A percentile compares a stretch with the other conserved stretches of the same genome.
phyloP scores from a whole-genome alignment of 768 basidiomycete species.

The Galerina marginata region DNA sequence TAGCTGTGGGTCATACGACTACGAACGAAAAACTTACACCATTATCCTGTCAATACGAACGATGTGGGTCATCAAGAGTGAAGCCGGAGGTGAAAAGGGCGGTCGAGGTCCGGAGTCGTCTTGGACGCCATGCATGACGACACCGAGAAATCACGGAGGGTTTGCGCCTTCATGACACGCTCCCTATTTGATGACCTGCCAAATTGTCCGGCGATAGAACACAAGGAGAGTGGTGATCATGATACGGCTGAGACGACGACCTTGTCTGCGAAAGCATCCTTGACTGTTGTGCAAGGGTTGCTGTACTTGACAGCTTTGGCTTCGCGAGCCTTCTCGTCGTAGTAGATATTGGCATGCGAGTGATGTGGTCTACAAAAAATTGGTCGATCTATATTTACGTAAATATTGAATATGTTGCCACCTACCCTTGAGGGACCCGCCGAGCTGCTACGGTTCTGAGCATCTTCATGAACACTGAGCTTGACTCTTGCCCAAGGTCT shows the following conservation, averaged over 20 bases:
- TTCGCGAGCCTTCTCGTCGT: constrained; percentile 93
- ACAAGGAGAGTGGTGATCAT: constrained; percentile 93
- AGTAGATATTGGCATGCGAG: constrained; percentile 99
- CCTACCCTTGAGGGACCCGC: too few species aligned
- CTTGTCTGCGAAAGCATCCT: constrained; percentile 98
- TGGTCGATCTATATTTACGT: too few species aligned
- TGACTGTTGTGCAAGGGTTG: constrained; percentile 92
- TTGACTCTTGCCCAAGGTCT: too few species aligned
- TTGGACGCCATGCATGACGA: constrained; percentile 98
- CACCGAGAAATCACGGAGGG: constrained; percentile 96
- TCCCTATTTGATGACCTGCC: constrained; percentile 99
- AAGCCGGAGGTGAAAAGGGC: constrained; percentile 95
- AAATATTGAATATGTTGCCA: too few species aligned
- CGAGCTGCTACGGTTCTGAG: too few species aligned
- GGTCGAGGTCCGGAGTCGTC: constrained; percentile 97
- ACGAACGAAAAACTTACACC: too few species aligned
- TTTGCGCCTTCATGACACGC: constrained; percentile 99
- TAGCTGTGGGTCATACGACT: too few species aligned
- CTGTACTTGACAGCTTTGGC: constrained; percentile 82
- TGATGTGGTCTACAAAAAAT: too few species aligned
- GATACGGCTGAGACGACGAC: constrained; percentile 98
- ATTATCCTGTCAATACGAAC: constrained; percentile 95
- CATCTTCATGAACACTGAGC: too few species aligned
- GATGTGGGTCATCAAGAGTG: constrained; percentile 92
- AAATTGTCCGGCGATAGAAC: constrained; percentile 98